Conservation (phyloP, 2,329 filamentous ascomycete species). For the Botryotinia globosa region DNA sequence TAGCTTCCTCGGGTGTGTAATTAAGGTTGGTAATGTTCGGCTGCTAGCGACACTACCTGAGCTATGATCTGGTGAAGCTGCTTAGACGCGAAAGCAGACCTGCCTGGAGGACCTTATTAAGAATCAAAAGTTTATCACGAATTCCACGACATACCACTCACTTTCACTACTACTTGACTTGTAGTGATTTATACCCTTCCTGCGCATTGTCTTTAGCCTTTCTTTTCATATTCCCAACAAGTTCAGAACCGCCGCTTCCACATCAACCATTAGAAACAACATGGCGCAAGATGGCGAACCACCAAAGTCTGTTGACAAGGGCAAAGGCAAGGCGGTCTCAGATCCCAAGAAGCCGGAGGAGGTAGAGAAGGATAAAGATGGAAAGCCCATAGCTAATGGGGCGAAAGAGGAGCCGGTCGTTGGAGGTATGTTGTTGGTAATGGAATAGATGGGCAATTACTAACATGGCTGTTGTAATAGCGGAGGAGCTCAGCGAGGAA, state of each 20-base stretch:
- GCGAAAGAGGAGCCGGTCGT: conserved; percentile 66
- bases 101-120: conserved; percentile 25
- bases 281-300: conserved; percentile 95
- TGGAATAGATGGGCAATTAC: conserved; percentile 39
- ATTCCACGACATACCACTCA: conserved; percentile 34
- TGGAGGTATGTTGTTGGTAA: conserved; percentile 40
- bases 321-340: conserved; percentile 82
- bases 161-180: conserved; percentile 18
- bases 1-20: conserved; percentile 1
- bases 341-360: conserved; percentile 61
- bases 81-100: conserved; percentile 23
- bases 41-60: conserved; percentile 17
- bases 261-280: conserved; percentile 40
- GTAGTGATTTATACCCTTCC: conserved; percentile 8
- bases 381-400: conserved; percentile 66
- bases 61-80: conserved; percentile 23
- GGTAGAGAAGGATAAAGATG: conserved; percentile 63
- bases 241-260: conserved; percentile 17
- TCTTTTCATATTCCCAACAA: conserved; percentile 2
- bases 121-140: conserved; percentile 30
- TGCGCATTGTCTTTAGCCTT: conserved; percentile 16
- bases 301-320: conserved; percentile 83
- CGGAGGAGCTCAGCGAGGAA: conserved; percentile 94
- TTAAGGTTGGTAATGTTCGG: conserved; percentile 16
- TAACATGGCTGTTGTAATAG: conserved; percentile 37